phyloP scores from a whole-genome alignment of 2,329 filamentous ascomycete genomes.

The Graphiopsis chlorocephala region DNA sequence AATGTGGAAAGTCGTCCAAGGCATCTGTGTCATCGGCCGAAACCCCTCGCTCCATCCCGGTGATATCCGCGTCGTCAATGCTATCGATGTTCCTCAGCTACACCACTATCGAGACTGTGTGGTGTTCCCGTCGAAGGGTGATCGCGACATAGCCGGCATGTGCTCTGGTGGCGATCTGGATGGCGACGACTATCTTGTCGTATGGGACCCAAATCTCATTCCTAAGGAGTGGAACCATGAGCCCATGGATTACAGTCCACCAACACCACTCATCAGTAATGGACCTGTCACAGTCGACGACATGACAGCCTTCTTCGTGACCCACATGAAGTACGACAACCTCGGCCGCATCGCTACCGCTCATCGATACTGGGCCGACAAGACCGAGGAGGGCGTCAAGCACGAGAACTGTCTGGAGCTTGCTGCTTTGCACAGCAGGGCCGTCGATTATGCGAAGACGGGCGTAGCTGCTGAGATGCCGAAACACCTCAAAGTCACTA shows the following conservation, averaged over 20 bases:
- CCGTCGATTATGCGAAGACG: slow-evolving; percentile 93
- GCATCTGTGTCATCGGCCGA: slow-evolving; percentile 78
- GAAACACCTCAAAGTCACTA: slow-evolving; percentile 56
- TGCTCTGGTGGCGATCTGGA: slow-evolving; percentile 94
- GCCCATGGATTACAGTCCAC: slow-evolving; percentile 73
- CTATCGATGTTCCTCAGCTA: slow-evolving; percentile 71
- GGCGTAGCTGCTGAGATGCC: slow-evolving; percentile 72
- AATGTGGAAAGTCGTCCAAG: slow-evolving; percentile 65
- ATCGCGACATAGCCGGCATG: slow-evolving; percentile 86
- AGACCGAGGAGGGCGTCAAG: slow-evolving; percentile 60
- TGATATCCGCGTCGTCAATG: slow-evolving; percentile 82
- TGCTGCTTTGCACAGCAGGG: slow-evolving; percentile 79
- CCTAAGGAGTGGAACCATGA: slow-evolving; percentile 66
- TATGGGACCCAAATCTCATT: slow-evolving; percentile 79
- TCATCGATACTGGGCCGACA: slow-evolving; percentile 76
- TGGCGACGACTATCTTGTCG: slow-evolving; percentile 90
- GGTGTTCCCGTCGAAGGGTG: slow-evolving; percentile 79
- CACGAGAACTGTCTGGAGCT: slow-evolving; percentile 68
- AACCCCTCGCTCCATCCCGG: slow-evolving; percentile 94
- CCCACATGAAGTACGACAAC: slow-evolving; percentile 87
- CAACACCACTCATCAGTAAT: slow-evolving; percentile 55
- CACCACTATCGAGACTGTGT: slow-evolving; percentile 79
- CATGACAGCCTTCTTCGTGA: slow-evolving; percentile 81
- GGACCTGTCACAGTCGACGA: slow-evolving; percentile 68
- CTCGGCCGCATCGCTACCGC: slow-evolving; percentile 76